Conservation (phyloP, 2,329 filamentous ascomycete species). For the Zasmidium cellare region DNA sequence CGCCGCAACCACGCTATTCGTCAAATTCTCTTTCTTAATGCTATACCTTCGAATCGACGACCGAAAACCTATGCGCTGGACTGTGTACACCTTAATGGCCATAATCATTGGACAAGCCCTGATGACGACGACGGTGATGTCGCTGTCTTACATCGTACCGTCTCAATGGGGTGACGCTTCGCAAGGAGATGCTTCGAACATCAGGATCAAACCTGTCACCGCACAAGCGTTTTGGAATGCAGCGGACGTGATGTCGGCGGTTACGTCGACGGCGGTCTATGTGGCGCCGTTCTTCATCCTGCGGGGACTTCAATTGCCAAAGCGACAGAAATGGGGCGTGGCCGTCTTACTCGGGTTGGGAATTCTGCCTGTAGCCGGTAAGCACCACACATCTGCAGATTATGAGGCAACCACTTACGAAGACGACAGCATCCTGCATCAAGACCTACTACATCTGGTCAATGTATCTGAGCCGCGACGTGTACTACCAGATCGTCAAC, state of each 20-base stretch:
- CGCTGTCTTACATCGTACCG: constrained; percentile 11
- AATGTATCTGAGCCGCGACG: constrained; percentile 7
- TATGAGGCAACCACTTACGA: neutral
- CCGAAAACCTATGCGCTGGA: constrained; percentile 14
- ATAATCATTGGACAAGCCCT: constrained; percentile 8
- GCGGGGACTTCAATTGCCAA: constrained; percentile 8
- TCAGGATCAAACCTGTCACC: neutral
- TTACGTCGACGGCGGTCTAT: constrained; percentile 12
- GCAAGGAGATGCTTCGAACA: neutral
- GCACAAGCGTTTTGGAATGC: constrained; percentile 16
- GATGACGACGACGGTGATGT: constrained; percentile 5
- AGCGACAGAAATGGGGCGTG: constrained; percentile 13
- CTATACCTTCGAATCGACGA: constrained; percentile 18
- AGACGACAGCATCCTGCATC: constrained; percentile 12
- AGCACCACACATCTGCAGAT: neutral
- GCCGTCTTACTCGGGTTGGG: constrained; percentile 14
- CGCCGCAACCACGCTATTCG: constrained; percentile 10
- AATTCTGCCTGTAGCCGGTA: constrained; percentile 15
- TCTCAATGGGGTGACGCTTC: neutral
- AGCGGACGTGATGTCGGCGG: constrained; percentile 8
- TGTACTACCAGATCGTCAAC: constrained; percentile 11
- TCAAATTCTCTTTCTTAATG: constrained; percentile 15
- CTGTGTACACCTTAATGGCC: constrained; percentile 13
- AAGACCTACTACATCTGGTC: constrained; percentile 19
- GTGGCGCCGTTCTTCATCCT: constrained; percentile 16